These are phyloP conservation scores for Solanum chacoense DNA, from an alignment of 305 asterid species.

Conservation along the genomic window DNA sequence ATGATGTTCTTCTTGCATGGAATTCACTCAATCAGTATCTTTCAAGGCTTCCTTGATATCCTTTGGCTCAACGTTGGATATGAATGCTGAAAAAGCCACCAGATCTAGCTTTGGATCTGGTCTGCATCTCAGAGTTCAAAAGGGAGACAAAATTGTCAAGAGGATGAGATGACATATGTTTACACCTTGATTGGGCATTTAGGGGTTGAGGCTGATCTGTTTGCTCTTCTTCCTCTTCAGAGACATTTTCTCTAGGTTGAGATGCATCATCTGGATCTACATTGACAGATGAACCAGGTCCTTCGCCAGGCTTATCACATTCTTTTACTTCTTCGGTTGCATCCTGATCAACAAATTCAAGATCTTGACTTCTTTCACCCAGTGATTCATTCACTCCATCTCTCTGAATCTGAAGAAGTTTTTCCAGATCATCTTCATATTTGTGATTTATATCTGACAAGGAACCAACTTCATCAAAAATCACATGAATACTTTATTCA, in stretches of 20 bases:
- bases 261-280: neutral
- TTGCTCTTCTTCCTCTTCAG: neutral
- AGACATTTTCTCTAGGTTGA: neutral
- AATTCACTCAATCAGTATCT: too few species aligned
- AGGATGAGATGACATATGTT: neutral
- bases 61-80: neutral
- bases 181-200: neutral
- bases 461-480: neutral
- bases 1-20: neutral
- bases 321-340: neutral
- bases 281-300: neutral
- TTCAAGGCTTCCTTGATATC: neutral
- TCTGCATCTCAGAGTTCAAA: neutral
- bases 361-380: neutral
- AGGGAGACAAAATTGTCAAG: neutral
- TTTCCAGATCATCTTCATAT: neutral
- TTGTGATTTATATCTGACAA: neutral
- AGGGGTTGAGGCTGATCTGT: neutral
- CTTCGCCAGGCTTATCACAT: neutral
- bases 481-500: neutral
- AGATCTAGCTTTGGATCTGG: neutral
- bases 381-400: neutral
- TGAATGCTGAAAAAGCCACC: neutral
- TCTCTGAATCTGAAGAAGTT: neutral
- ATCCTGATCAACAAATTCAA: neutral